phyloP scores from a whole-genome alignment of 192 early-diverging fungal species.

The Coemansia sp. region DNA sequence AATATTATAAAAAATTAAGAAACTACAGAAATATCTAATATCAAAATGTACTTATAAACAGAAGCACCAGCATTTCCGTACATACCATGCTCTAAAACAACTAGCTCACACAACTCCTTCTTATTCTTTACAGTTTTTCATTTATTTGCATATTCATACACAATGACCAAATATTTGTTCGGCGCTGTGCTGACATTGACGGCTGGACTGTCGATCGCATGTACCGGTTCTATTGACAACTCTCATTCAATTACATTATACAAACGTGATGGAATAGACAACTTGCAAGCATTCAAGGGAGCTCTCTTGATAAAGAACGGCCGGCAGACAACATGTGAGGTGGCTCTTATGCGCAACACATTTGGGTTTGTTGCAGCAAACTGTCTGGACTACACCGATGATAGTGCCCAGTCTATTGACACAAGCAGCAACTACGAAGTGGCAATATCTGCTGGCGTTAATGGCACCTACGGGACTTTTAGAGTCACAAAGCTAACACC shows the following conservation, averaged over 20 bases:
- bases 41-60: too few relatives aligned
- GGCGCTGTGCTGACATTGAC: constrained; percentile 21
- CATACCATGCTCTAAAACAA: not conserved
- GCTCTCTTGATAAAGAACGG: constrained; percentile 45
- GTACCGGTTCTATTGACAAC: too few relatives aligned
- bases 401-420: constrained; percentile 6
- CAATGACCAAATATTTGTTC: not conserved
- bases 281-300: constrained; percentile 36
- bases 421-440: constrained; percentile 32
- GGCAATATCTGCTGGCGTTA: constrained; percentile 18
- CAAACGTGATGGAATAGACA: constrained; percentile 23
- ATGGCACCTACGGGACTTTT: constrained; percentile 17
- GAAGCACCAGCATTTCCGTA: too few relatives aligned
- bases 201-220: constrained; percentile 51
- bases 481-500: constrained; percentile 24
- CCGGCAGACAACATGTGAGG: constrained; percentile 42
- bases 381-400: constrained; percentile 36
- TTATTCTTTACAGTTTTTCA: too few relatives aligned
- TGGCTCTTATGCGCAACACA: constrained; percentile 38
- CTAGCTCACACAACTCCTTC: not conserved
- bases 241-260: constrained; percentile 16
- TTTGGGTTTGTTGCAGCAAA: constrained; percentile 37
- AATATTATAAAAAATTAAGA: too few relatives aligned
- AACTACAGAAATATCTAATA: too few relatives aligned
- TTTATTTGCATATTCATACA: not conserved